Conservation (phyloP, 2,329 filamentous ascomycete genomes). For the Incumbomyces delicatus region DNA sequence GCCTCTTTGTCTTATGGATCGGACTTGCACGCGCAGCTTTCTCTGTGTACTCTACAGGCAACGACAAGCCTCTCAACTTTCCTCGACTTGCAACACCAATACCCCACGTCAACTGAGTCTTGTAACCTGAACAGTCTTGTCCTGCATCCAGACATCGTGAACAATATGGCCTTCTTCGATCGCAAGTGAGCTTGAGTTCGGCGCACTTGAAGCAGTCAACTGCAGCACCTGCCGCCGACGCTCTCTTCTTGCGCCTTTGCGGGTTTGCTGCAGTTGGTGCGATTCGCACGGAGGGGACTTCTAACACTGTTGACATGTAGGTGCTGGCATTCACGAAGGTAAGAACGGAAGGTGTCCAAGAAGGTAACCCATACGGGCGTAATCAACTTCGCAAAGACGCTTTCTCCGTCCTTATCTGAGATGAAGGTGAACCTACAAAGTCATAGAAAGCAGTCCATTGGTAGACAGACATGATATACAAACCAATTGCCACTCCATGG, state of each 20-base stretch:
- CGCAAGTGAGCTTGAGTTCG: slow-evolving; percentile 75
- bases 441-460: too few species aligned
- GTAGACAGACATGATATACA: too few species aligned
- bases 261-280: slow-evolving; percentile 15
- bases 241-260: slow-evolving; percentile 72
- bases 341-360: too few species aligned
- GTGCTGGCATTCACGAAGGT: too few species aligned
- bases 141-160: slow-evolving; percentile 86
- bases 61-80: slow-evolving; percentile 78
- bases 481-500: too few species aligned
- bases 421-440: too few species aligned
- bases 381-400: too few species aligned
- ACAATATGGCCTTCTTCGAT: slow-evolving; percentile 86
- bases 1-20: neutral
- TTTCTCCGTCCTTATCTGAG: too few species aligned
- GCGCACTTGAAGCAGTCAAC: slow-evolving; percentile 94
- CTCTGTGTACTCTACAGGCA: slow-evolving; percentile 48
- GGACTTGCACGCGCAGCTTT: slow-evolving; percentile 12
- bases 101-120: slow-evolving; percentile 94
- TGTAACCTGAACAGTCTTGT: slow-evolving; percentile 90
- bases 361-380: too few species aligned
- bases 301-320: neutral
- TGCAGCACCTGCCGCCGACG: slow-evolving; percentile 75
- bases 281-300: neutral
- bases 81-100: slow-evolving; percentile 90